A percentile compares a stretch with the other conserved stretches of the same genome.
Conservation (phyloP, 352 stramenopile species). For the Pythium chondricola region DNA sequence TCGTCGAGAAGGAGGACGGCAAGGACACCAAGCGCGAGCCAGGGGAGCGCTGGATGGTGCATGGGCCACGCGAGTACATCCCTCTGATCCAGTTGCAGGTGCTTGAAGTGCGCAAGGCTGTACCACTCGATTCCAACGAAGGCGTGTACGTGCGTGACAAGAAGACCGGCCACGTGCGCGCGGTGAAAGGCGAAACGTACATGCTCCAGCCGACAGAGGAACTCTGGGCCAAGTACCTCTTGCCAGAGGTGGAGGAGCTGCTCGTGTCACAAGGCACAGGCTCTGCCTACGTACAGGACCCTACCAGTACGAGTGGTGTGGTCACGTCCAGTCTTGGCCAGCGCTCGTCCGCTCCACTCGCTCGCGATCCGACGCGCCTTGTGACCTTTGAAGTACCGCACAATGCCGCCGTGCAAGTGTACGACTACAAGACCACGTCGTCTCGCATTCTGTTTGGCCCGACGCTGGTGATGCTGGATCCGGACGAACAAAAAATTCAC, state of each 20-base stretch:
- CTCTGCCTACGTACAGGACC: slow-evolving; percentile 56
- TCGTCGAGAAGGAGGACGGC: slow-evolving; percentile 33
- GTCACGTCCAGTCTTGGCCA: slow-evolving; percentile 1
- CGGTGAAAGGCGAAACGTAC: slow-evolving; percentile 72
- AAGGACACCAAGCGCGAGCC: slow-evolving; percentile 44
- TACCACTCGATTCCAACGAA: slow-evolving; percentile 75
- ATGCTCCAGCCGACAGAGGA: slow-evolving; percentile 79
- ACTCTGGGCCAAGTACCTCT: slow-evolving; percentile 61
- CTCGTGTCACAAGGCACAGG: slow-evolving; percentile 45
- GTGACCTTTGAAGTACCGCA: slow-evolving; percentile 80
- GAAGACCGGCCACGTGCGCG: slow-evolving; percentile 66
- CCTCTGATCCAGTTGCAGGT: slow-evolving; percentile 71
- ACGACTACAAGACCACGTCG: slow-evolving; percentile 80
- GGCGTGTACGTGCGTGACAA: slow-evolving; percentile 75
- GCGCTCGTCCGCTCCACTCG: background rate
- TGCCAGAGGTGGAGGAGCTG: slow-evolving; percentile 59
- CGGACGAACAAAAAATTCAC: slow-evolving; percentile 83
- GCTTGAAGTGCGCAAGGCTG: slow-evolving; percentile 66
- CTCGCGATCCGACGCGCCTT: slow-evolving; percentile 55
- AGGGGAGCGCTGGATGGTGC: slow-evolving; percentile 77
- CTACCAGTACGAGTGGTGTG: slow-evolving; percentile 13
- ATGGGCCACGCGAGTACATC: slow-evolving; percentile 75
- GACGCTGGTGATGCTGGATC: slow-evolving; percentile 74
- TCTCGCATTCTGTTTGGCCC: slow-evolving; percentile 78
- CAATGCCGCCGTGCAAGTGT: slow-evolving; percentile 78